phyloP scores from a whole-genome alignment of 306 rosid genomes.

The Quercus alba region DNA sequence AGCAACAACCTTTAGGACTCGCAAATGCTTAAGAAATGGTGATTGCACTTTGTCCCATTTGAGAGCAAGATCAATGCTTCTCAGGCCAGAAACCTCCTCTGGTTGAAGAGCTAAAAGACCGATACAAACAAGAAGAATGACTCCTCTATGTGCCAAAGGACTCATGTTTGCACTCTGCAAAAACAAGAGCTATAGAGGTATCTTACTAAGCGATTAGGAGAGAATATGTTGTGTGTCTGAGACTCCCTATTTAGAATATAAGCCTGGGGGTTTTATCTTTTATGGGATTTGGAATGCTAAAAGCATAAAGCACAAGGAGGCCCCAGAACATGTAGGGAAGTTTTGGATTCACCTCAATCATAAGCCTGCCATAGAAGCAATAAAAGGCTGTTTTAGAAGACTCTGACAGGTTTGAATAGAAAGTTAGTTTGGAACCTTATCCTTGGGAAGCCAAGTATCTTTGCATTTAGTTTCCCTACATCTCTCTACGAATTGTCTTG shows the following conservation, averaged over 20 bases:
- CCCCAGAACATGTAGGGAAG: conserved; percentile 60
- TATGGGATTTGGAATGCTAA: conserved; percentile 63
- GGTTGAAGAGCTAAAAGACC: conserved; percentile 67
- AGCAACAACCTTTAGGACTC: conserved; percentile 44
- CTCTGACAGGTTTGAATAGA: conserved; percentile 83
- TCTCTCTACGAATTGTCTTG: conserved; percentile 47
- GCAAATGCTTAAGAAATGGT: conserved; percentile 40
- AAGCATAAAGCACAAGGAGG: conserved; percentile 57
- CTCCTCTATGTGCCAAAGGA: conserved; percentile 40
- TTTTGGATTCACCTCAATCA: conserved; percentile 77
- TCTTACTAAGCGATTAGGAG: conserved; percentile 25
- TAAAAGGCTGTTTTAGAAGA: conserved; percentile 75
- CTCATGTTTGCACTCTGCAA: conserved; percentile 42
- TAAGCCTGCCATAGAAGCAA: conserved; percentile 75
- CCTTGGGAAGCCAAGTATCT: conserved; percentile 94
- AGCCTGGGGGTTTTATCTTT: conserved; percentile 40
- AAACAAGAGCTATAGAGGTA: conserved; percentile 26
- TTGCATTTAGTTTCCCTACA: conserved; percentile 47
- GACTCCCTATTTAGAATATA: conserved; percentile 22
- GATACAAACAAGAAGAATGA: conserved; percentile 47
- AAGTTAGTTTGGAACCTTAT: conserved; percentile 73
- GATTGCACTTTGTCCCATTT: conserved; percentile 45
- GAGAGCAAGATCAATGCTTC: conserved; percentile 68
- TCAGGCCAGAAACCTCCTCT: conserved; percentile 45
- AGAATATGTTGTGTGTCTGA: conserved; percentile 16